Percentiles rank a stretch among this genome's conserved stretches.
Evolutionary conservation across 1,284 basidiomycete genomes (phyloP).

Genomic region (Cryptococcus deneoformans): DNA sequence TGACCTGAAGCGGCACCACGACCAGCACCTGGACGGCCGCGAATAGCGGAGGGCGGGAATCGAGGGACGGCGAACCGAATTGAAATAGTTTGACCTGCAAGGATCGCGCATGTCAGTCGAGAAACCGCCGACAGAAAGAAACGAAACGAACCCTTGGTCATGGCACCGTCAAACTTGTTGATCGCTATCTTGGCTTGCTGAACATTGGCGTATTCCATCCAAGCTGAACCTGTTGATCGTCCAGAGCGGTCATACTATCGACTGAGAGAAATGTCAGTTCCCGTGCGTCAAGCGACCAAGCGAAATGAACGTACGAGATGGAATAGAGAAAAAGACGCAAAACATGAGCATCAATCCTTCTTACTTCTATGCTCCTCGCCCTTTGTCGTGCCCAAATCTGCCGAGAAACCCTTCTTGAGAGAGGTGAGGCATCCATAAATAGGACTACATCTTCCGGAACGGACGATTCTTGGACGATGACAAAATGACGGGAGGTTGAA

Average conservation of each 20-base stretch:
- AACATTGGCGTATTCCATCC: slow-evolving; percentile 74
- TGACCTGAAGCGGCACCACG: slow-evolving; percentile 13
- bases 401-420: neutral
- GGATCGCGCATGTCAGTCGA: neutral
- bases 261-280: slow-evolving; percentile 29
- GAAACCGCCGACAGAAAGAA: neutral
- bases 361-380: neutral
- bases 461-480: neutral
- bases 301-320: slow-evolving; percentile 2
- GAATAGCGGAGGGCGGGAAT: neutral
- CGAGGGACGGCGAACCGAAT: slow-evolving; percentile 56
- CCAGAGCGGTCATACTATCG: slow-evolving; percentile 91
- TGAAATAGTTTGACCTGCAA: slow-evolving; percentile 73
- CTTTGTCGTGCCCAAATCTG: neutral
- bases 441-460: neutral
- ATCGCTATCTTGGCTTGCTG: slow-evolving; percentile 80
- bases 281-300: slow-evolving; percentile 7
- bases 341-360: slow-evolving; percentile 21
- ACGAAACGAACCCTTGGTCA: slow-evolving; percentile 73
- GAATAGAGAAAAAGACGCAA: slow-evolving; percentile 18
- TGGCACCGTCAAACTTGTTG: slow-evolving; percentile 81
- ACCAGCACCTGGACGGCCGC: neutral
- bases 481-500: neutral
- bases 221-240: slow-evolving; percentile 80
- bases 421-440: neutral